A percentile compares a stretch with the other conserved stretches of the same genome.
phyloP scores from a whole-genome alignment of 148 eudicot genomes.

The Diospyros lotus region DNA sequence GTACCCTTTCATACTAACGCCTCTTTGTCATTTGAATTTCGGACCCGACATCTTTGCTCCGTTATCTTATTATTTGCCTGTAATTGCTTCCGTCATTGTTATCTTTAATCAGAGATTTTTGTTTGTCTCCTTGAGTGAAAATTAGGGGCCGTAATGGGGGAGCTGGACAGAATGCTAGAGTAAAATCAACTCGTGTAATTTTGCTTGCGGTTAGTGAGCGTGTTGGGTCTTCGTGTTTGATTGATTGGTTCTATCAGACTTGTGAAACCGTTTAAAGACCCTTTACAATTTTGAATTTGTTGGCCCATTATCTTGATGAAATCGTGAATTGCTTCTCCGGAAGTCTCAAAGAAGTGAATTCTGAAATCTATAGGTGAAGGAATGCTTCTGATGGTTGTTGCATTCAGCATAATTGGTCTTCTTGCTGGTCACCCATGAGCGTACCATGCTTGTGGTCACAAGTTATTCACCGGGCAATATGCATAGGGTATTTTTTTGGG shows the following conservation, averaged over 20 bases:
- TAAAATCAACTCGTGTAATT: neutral
- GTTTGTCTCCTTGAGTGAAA: neutral
- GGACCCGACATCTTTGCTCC: neutral
- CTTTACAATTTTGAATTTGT: neutral
- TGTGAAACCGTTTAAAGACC: neutral
- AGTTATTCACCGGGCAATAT: no score
- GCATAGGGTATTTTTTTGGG: no score
- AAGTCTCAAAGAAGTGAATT: neutral
- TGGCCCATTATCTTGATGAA: neutral
- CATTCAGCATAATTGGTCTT: neutral
- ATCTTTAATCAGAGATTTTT: no score
- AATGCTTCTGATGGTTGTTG: neutral
- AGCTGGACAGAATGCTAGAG: neutral
- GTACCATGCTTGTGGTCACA: no score
- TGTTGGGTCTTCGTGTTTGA: neutral
- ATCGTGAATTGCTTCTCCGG: neutral
- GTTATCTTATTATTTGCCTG: neutral
- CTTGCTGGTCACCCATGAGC: neutral
- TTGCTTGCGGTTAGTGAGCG: neutral
- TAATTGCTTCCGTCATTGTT: neutral
- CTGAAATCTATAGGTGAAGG: neutral
- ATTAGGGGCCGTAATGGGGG: neutral
- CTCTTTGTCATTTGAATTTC: neutral
- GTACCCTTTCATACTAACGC: constrained; percentile 4
- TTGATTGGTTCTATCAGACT: neutral